These are phyloP conservation scores for Thecaphora thlaspeos DNA, from an alignment of 1,284 basidiomycete species.

Conservation along the genomic window DNA sequence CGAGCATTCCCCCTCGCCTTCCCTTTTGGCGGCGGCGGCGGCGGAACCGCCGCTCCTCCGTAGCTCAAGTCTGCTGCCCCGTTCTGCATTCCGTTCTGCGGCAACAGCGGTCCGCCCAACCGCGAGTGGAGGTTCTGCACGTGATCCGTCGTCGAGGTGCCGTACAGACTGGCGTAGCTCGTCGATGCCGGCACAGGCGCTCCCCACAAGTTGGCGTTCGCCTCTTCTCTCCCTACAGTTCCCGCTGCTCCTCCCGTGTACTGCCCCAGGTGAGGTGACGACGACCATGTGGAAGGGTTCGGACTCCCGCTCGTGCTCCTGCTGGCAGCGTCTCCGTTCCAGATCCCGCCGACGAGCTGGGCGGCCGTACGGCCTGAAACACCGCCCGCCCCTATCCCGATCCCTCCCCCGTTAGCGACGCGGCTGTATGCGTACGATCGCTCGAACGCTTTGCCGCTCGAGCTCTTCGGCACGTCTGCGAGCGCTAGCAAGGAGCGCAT, in stretches of 20 bases:
- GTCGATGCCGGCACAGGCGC: no score
- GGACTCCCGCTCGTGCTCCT: neutral
- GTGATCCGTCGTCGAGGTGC: neutral
- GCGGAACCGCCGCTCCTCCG: no score
- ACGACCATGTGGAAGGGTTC: neutral
- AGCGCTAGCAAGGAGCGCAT: slow-evolving; percentile 14
- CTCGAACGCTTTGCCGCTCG: slow-evolving; percentile 20
- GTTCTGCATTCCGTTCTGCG: neutral
- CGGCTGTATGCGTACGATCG: slow-evolving; percentile 19
- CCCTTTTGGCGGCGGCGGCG: neutral
- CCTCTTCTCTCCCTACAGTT: no score
- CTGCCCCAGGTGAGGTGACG: no score
- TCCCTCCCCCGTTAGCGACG: slow-evolving; percentile 5
- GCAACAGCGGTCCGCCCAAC: neutral
- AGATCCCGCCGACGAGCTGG: slow-evolving; percentile 38
- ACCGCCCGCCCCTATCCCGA: slow-evolving; percentile 24
- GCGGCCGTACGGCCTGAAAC: slow-evolving; percentile 29
- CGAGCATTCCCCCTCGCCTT: neutral
- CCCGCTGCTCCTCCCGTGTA: no score
- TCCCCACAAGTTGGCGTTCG: no score
- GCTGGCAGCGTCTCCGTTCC: no score
- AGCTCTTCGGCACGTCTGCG: slow-evolving; percentile 12
- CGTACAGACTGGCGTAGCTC: neutral
- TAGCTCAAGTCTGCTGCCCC: no score
- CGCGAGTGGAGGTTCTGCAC: neutral